Base-by-base conservation (phyloP, 306 rosid species). In the Datisca glomerata region DNA sequence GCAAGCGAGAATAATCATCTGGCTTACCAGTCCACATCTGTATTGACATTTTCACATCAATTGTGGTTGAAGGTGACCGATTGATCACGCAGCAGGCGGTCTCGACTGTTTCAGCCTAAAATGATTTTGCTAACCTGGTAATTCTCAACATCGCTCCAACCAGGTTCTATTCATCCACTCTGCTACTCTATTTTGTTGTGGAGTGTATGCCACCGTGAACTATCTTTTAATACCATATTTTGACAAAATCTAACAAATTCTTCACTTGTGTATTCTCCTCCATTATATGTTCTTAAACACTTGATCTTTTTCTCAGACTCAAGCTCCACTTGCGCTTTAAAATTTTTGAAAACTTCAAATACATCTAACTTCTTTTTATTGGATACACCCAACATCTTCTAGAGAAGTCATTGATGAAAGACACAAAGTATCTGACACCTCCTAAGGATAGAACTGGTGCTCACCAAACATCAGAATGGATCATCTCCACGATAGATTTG, bases 41-140 rank as follows among this genome's bases (percentile, higher is more conserved):
- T 6, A 50, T 50, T 8, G 24, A 25, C 13, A 35, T 51, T 9
- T 51, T 51, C 9, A 51, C n/a, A 8, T 38, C 23, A 18, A 52
- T 39, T 40, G 11, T 1, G 0, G 18, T 39, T 39, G 58, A 40
- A 9, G 41, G 53, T 16, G 41, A 20, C 10, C 11, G 20, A 53
- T 53, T 53, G 2, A 53, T 43, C 17, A 41, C 28, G 28, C 24
- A 27, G 21, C 18, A 40, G 11, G 15, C 18, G n/a, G n/a, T n/a
- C n/a, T n/a, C n/a, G n/a, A n/a, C n/a, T n/a, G n/a, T n/a, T n/a
- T n/a, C n/a, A n/a, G n/a, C n/a, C n/a, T n/a, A n/a, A n/a, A n/a
- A n/a, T n/a, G n/a, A n/a, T n/a, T n/a, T n/a, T n/a, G n/a, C n/a
- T n/a, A n/a, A n/a, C n/a, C 16, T 17, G 1, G n/a, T 14, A 47